Evolutionary conservation across 176 grass and related monocot species (phyloP).

Genomic region (Carex scoparia): DNA sequence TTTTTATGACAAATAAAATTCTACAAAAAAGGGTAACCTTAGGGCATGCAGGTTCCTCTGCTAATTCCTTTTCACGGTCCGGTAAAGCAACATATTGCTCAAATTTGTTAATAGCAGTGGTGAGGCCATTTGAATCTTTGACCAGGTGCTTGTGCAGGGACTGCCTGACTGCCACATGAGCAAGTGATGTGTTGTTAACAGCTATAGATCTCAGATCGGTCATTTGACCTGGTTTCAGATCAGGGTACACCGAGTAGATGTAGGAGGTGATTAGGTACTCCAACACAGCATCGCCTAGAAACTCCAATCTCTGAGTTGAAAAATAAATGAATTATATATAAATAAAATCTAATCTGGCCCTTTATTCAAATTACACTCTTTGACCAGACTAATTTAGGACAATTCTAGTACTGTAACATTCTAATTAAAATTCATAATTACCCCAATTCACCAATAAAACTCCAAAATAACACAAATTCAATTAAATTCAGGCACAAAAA

Average conservation of each 20-base stretch:
- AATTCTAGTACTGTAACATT: not conserved
- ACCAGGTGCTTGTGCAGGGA: conserved; percentile 77
- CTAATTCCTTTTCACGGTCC: conserved; percentile 56
- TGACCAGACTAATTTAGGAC: not conserved
- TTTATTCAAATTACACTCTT: not conserved
- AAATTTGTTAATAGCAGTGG: conserved; percentile 47
- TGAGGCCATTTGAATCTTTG: conserved; percentile 65
- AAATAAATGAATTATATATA: conserved; percentile 33
- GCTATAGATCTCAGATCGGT: conserved; percentile 81
- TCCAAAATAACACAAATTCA: not conserved
- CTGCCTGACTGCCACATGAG: conserved; percentile 52
- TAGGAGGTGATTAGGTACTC: conserved; percentile 96
- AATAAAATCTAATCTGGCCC: not conserved
- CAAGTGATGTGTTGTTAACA: conserved; percentile 72
- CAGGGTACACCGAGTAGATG: conserved; percentile 73
- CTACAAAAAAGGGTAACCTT: conserved; percentile 48
- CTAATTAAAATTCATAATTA: not conserved
- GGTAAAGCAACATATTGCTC: conserved; percentile 64
- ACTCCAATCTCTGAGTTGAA: conserved; percentile 80
- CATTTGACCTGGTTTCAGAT: conserved; percentile 89
- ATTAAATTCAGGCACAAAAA: not conserved
- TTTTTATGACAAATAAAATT: not conserved
- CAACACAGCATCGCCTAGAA: conserved; percentile 94
- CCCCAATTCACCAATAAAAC: not conserved
- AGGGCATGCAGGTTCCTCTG: conserved; percentile 84